Base-by-base conservation (phyloP, 2,329 filamentous ascomycete genomes). In the Lasiodiplodia citricola region DNA sequence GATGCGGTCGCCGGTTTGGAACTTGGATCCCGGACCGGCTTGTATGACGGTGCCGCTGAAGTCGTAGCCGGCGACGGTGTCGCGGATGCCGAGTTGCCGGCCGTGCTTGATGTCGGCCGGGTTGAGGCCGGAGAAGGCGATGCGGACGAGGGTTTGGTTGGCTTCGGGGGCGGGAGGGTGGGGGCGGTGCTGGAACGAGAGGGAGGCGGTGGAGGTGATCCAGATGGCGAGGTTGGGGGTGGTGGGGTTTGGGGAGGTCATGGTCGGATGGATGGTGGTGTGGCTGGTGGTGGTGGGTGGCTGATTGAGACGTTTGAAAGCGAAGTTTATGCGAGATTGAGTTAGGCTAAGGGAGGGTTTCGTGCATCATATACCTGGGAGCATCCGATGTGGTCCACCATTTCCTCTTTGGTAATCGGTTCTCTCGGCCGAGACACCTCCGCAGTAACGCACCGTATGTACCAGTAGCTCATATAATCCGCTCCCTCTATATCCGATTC, bases 1-100 rank as follows among this genome's bases (percentile, higher is more conserved):
- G 14, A 90, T 87, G 2, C 58, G 14, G 23, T 66, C 67, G 14
- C 70, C 69, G 2, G 64, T 7, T 37, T n/a, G 5, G 52, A 37
- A 37, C 3, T 23, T 23, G 31, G 54, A 71, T 1, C 28, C 55
- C 0, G 38, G 58, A 4, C 56, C 58, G 37, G 58, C 57, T 7
- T 41, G 21, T 11, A 54, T 5, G 50, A 71, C 58, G 25, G 44
- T 62, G 8, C 70, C 70, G 16, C 52, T 68, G 41, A 70, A 71
- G 54, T 71, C 70, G 23, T 71, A 70, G 0, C 68, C 70, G 13
- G 67, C 57, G 18, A 71, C 68, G 6, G 64, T 68, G 23, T 58
- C 51, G 28, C 50, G 41, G 8, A 70, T 70, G 2, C 70, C 68
- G 11, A 71, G 65, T 7, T 23, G 13, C 3, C 41, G 37, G 44